Percentiles rank a stretch among this genome's conserved stretches.
Conservation (phyloP, 495 filamentous ascomycete species). For the Neurospora terricola region DNA sequence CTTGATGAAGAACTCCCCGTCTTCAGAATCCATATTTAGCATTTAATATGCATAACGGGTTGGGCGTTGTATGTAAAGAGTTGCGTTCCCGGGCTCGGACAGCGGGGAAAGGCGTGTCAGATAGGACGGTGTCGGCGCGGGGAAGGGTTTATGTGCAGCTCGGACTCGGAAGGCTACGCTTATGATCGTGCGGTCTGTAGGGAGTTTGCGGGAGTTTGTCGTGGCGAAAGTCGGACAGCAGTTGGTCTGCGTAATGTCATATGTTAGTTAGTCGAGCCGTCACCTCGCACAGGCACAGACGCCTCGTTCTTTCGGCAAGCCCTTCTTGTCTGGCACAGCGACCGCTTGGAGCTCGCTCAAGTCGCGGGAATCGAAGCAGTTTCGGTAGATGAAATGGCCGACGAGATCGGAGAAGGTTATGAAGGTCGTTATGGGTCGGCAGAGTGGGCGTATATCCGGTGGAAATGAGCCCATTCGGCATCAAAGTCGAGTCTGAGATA, state of each 20-base stretch:
- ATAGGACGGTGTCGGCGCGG: neutral
- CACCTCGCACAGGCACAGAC: constrained; percentile 14
- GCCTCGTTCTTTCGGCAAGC: constrained; percentile 2
- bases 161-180: neutral
- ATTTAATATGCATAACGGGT: constrained; percentile 31
- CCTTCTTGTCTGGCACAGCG: neutral
- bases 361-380: neutral
- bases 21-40: constrained; percentile 66
- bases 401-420: neutral
- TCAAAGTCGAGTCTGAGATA: constrained; percentile 1
- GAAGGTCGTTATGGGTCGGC: neutral
- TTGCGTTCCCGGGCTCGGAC: constrained; percentile 4
- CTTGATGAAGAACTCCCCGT: constrained; percentile 85
- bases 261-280: constrained; percentile 21
- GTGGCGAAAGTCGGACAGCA: constrained; percentile 18
- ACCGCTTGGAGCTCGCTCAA: neutral
- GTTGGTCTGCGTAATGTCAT: constrained; percentile 17
- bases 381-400: neutral
- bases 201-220: constrained; percentile 5
- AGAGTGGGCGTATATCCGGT: neutral
- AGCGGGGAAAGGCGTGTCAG: neutral
- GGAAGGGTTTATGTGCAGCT: neutral
- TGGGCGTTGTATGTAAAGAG: constrained; percentile 13
- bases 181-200: neutral
- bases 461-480: constrained; percentile 5